Conservation (phyloP, 1,139 yeast genomes). For the Yarrowia galli region DNA sequence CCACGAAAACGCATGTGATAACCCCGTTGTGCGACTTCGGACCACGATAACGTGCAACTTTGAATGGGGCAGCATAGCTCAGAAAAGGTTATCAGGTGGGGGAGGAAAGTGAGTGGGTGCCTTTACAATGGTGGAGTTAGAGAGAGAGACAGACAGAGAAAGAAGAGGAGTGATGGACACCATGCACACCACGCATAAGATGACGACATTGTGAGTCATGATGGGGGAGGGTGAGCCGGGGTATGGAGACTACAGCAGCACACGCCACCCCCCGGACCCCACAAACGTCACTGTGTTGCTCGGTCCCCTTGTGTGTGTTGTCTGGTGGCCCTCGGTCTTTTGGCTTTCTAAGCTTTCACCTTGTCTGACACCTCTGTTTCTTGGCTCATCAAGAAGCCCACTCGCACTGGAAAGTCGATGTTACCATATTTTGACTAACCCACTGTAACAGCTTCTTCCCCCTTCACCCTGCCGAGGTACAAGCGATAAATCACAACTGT, state of each 20-base stretch:
- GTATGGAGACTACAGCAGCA: not conserved
- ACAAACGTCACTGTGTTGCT: not conserved
- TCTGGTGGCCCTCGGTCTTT: not conserved
- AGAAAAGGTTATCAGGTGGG: slow-evolving; percentile 34
- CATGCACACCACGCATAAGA: slow-evolving; percentile 21
- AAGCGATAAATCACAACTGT: not conserved
- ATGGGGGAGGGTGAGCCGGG: not conserved
- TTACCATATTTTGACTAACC: slow-evolving; percentile 3
- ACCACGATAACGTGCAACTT: slow-evolving; percentile 36
- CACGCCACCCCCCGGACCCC: slow-evolving; percentile 9
- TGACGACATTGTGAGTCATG: slow-evolving; percentile 33
- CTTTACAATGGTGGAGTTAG: slow-evolving; percentile 6
- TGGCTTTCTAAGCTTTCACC: slow-evolving; percentile 3
- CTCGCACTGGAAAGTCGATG: too few species aligned
- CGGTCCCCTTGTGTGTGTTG: not conserved
- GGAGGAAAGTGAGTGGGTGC: slow-evolving; percentile 2
- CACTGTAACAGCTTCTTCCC: too few species aligned
- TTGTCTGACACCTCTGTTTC: slow-evolving; percentile 10
- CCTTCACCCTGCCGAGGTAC: slow-evolving; percentile 15
- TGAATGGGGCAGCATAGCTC: slow-evolving; percentile 28
- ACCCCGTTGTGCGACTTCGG: slow-evolving; percentile 17
- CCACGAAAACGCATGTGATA: slow-evolving; percentile 31
- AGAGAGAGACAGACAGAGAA: not conserved
- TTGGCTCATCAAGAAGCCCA: too few species aligned
- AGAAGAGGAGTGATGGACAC: slow-evolving; percentile 13